A percentile compares a stretch with the other conserved stretches of the same genome.
Conservation (phyloP, 768 basidiomycete genomes). For the Mycena polygramma region DNA sequence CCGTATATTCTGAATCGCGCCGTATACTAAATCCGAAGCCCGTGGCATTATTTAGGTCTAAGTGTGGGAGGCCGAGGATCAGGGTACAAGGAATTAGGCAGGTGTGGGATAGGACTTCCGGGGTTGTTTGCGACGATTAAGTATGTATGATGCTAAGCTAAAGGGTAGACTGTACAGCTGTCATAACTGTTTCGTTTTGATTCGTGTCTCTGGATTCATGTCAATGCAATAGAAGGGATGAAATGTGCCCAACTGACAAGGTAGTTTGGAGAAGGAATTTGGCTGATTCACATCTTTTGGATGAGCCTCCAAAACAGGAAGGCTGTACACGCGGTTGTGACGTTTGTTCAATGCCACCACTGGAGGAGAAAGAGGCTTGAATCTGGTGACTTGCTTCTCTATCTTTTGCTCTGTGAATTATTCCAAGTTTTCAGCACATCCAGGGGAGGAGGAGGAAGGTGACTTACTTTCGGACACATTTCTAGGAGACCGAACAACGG, state of each 20-base stretch:
- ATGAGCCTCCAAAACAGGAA: not conserved
- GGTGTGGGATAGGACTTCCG: no score
- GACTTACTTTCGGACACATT: conserved; percentile 29
- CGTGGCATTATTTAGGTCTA: no score
- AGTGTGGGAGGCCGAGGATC: no score
- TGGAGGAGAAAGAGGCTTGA: conserved; percentile 17
- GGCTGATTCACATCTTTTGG: not conserved
- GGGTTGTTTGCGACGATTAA: no score
- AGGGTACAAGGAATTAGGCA: no score
- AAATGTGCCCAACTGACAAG: conserved; percentile 12
- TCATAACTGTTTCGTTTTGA: not conserved
- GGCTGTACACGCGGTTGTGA: conserved; percentile 20
- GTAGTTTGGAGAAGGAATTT: conserved; percentile 25
- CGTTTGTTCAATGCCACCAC: not conserved
- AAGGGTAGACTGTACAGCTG: not conserved
- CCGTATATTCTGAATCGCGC: no score
- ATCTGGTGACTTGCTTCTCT: conserved; percentile 24
- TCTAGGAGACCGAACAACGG: conserved; percentile 28
- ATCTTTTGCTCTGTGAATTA: conserved; percentile 20
- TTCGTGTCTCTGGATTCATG: not conserved
- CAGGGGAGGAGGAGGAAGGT: not conserved
- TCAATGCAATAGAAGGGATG: not conserved
- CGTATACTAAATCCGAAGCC: no score
- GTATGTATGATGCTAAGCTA: not conserved
- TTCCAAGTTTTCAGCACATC: not conserved